These are phyloP conservation scores for Diplotaxis tenuifolia DNA, from an alignment of 345 rosid species.

Conservation along the genomic window DNA sequence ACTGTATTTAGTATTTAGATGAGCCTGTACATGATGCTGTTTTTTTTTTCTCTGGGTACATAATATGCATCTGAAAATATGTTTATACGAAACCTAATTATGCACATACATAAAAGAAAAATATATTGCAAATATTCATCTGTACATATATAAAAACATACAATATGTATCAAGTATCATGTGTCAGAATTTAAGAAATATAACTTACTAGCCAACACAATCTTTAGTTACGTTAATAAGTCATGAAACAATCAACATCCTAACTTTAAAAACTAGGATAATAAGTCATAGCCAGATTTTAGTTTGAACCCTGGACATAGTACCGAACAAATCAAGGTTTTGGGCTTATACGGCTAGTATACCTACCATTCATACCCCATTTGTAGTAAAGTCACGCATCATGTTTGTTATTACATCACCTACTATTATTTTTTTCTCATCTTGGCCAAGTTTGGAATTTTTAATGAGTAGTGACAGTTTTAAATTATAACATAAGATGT, in stretches of 20 bases:
- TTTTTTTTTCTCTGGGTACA: not conserved
- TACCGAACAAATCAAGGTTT: not conserved
- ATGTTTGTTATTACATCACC: not conserved
- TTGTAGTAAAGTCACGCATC: constrained; percentile 6
- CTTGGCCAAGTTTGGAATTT: not conserved
- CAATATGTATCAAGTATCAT: constrained; percentile 2
- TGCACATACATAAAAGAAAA: not conserved
- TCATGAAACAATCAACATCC: constrained; percentile 13
- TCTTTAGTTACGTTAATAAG: not conserved
- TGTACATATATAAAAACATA: not conserved
- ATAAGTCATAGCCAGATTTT: not conserved
- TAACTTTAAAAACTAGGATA: not conserved
- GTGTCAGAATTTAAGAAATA: not conserved
- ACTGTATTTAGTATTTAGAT: not conserved
- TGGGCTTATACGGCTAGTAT: constrained; percentile 1
- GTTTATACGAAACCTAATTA: not conserved
- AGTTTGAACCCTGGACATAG: not conserved
- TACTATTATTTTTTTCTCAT: not conserved
- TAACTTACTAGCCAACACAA: not conserved
- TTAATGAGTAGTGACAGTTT: not conserved
- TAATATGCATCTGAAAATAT: not conserved
- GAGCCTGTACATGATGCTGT: not conserved
- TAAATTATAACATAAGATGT: not conserved
- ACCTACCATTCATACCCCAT: not conserved
- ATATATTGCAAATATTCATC: not conserved